Evolutionary conservation across 177 flowering plant species (phyloP), one percentile per base, ranked within the genome.

Genomic region (Vitis hybrid): DNA sequence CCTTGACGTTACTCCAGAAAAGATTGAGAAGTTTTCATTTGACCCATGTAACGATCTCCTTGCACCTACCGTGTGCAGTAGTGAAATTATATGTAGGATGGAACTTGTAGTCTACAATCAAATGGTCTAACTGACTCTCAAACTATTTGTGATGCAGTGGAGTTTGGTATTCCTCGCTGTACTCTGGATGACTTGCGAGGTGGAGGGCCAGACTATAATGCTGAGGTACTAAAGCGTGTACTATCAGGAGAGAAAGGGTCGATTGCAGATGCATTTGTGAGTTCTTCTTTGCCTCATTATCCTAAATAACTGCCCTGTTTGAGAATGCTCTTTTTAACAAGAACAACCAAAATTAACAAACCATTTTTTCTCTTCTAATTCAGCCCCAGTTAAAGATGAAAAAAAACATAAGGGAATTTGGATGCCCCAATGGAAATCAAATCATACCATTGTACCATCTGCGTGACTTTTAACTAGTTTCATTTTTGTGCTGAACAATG

Each of bases 121-220:
- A 7, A 6, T 59, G 7, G 16, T 22, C 73, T 51, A 5, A 19
- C 60, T 26, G 31, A 45, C 19, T 18, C 22, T 31, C 22, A 55
- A 9, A 9, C 11, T 29, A 15, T 62, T 7, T 68, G 29, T 63
- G 69, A 60, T 67, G 31, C 69, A 96, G 99, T 89, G 93, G 91
- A 93, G 12, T 93, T 88, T 78, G 95, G 97, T 48, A 92, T 96
- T 66, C 93, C 97, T 74, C 94, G 95, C 1, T 93, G 99, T 80
- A 91, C 91, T 61, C 63, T 93, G 14, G 93, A 84, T 3, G 76
- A 75, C 79, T 81, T 93, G 77, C 79, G 80, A 76, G 98, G 99
- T 26, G 95, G 97, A 68, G 91, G 78, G 3, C 90, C 99, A 1
- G 86, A 87, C 29, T 86, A 85, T 66, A 95, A 93, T 74, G 93